Evolutionary conservation across 176 grass and related monocot genomes (phyloP).

Genomic region (Pharus latifolius): DNA sequence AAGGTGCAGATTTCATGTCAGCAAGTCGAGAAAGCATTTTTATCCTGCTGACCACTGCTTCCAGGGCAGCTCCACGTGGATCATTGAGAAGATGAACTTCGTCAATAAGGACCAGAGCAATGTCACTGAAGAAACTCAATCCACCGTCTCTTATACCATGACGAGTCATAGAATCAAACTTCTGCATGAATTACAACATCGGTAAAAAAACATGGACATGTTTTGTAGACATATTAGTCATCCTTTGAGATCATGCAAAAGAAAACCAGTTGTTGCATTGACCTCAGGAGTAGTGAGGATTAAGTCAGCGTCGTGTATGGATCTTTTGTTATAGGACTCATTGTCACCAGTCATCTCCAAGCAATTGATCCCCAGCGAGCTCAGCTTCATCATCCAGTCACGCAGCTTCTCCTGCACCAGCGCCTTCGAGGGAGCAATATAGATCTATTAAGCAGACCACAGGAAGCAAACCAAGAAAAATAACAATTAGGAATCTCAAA

Average conservation of each 20-base stretch:
- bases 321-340: constrained; percentile 53
- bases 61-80: constrained; percentile 81
- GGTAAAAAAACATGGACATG: background rate
- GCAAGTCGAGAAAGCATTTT: constrained; percentile 78
- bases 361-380: constrained; percentile 59
- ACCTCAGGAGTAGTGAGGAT: constrained; percentile 97
- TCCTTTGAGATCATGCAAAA: background rate
- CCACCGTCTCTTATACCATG: constrained; percentile 66
- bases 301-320: constrained; percentile 72
- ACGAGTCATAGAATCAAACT: constrained; percentile 84
- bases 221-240: background rate
- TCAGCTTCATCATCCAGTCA: constrained; percentile 70
- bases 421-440: constrained; percentile 88
- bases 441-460: constrained; percentile 42
- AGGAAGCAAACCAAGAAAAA: constrained; percentile 1
- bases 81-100: constrained; percentile 95
- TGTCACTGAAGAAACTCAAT: constrained; percentile 92
- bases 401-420: constrained; percentile 91
- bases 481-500: background rate
- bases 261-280: constrained; percentile 4
- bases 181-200: constrained; percentile 37
- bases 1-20: constrained; percentile 52
- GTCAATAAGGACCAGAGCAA: constrained; percentile 79
- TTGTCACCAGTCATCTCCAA: constrained; percentile 96
- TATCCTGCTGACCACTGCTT: constrained; percentile 87